Evolutionary conservation across 2,329 filamentous ascomycete species (phyloP), one percentile per base, ranked within the genome.

Genomic region (Lachnellula hyalina): DNA sequence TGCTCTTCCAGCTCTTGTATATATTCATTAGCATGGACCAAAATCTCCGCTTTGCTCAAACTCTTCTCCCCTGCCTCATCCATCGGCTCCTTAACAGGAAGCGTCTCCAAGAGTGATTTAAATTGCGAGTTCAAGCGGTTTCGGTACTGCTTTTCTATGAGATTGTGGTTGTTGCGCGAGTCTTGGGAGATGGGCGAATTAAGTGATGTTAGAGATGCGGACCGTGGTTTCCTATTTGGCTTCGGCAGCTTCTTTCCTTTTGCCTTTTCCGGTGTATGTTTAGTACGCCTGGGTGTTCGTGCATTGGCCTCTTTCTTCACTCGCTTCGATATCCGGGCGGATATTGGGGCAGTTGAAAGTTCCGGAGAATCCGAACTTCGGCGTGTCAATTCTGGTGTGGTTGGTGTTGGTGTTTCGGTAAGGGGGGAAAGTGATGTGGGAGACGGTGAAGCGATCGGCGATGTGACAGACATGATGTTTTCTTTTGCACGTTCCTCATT

Each of bases 101-200:
- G 19, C 7, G 34, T 41, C 25, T 45, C 17, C 2, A 59, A 28
- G 12, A 60, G 42, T 15, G 46, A 56, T 36, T 60, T 49, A 4
- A 60, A 60, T 21, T 60, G 55, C 1, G 44, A 14, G 40, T 59
- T 59, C 21, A 59, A 46, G 2, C 57, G 54, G 32, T 54, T 59
- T 19, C 57, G 54, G 17, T 59, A 59, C 15, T 57, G 52, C 41
- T 59, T 59, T 42, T 59, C 57, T 36, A 59, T 53, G 28, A 53
- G 46, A 32, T 59, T 58, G 49, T 60, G 58, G 51, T 51, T 58
- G 2, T 47, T 55, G 23, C 49, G 52, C 4, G 50, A 42, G 9
- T 42, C 52, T 51, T 45, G 36, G 36, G 36, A 38, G 15, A 38
- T 14, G 36, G 36, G 12, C 6, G 36, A 38, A 9, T 38, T 38